Evolutionary conservation across 1,284 basidiomycete genomes (phyloP).

Genomic region (Moesziomyces aphidis): DNA sequence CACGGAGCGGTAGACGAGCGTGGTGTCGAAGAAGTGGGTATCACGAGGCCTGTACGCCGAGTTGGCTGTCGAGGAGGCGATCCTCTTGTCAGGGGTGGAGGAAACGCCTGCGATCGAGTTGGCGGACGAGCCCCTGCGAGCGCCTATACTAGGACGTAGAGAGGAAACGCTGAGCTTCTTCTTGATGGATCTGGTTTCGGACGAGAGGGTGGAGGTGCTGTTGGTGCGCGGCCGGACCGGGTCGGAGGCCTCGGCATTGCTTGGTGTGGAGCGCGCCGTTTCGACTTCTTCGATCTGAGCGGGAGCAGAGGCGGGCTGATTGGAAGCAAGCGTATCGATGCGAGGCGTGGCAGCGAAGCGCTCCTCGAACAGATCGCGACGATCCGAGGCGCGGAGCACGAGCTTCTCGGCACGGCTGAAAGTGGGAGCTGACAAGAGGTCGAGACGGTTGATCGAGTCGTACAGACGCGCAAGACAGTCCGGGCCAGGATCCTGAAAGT

Average conservation of each 20-base stretch:
- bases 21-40: constrained; percentile 91
- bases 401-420: constrained; percentile 85
- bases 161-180: constrained; percentile 44
- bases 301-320: not conserved
- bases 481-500: constrained; percentile 86
- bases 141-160: constrained; percentile 29
- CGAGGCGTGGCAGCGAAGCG: constrained; percentile 67
- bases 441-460: constrained; percentile 91
- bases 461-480: constrained; percentile 88
- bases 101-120: constrained; percentile 22
- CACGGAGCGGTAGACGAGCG: constrained; percentile 74
- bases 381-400: constrained; percentile 87
- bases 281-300: constrained; percentile 14
- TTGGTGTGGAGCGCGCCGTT: constrained; percentile 15
- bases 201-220: constrained; percentile 40
- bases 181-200: constrained; percentile 40
- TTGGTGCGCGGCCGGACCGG: constrained; percentile 29
- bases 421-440: constrained; percentile 81
- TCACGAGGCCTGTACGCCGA: constrained; percentile 71
- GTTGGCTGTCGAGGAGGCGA: constrained; percentile 12
- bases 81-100: constrained; percentile 15
- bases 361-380: constrained; percentile 86
- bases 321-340: not conserved
- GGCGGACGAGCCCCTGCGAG: constrained; percentile 39
- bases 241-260: constrained; percentile 4